phyloP scores from a whole-genome alignment of 768 basidiomycete genomes.

The Lactarius psammicola region DNA sequence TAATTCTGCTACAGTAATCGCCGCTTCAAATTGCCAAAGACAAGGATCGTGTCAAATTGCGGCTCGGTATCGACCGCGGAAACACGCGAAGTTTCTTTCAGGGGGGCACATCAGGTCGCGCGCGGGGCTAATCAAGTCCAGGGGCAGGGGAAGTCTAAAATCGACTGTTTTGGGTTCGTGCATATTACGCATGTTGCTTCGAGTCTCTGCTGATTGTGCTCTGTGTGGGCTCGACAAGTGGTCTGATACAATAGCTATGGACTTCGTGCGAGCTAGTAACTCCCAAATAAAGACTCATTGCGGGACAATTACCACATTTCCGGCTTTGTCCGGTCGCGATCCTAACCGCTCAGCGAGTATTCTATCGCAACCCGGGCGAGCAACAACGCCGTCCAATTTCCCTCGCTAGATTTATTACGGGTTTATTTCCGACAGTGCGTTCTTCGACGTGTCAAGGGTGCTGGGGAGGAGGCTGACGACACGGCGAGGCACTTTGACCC shows the following conservation, averaged over 20 bases:
- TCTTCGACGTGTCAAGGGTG: neutral
- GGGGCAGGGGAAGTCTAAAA: too few species aligned
- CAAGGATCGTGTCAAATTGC: too few species aligned
- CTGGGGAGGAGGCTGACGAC: neutral
- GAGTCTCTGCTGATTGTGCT: too few species aligned
- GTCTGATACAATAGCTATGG: too few species aligned
- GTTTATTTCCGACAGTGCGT: conserved; percentile 4
- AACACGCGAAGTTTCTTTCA: conserved; percentile 76
- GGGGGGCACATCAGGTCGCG: conserved; percentile 51
- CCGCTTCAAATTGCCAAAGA: too few species aligned
- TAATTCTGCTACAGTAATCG: conserved; percentile 64
- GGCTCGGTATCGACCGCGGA: neutral
- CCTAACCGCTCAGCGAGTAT: neutral
- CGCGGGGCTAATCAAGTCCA: too few species aligned
- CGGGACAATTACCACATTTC: conserved; percentile 7
- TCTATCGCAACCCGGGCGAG: neutral
- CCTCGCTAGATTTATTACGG: neutral
- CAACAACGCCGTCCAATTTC: neutral
- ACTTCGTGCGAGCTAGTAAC: too few species aligned
- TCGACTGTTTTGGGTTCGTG: too few species aligned
- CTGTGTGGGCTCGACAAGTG: too few species aligned
- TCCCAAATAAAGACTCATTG: neutral
- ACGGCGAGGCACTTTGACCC: neutral
- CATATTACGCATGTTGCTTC: too few species aligned
- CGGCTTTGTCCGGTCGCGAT: conserved; percentile 5